Percentiles rank a stretch among this genome's conserved stretches.
These are phyloP conservation scores for Solidago caesia DNA, from an alignment of 129 eudicot species.

Conservation along the genomic window DNA sequence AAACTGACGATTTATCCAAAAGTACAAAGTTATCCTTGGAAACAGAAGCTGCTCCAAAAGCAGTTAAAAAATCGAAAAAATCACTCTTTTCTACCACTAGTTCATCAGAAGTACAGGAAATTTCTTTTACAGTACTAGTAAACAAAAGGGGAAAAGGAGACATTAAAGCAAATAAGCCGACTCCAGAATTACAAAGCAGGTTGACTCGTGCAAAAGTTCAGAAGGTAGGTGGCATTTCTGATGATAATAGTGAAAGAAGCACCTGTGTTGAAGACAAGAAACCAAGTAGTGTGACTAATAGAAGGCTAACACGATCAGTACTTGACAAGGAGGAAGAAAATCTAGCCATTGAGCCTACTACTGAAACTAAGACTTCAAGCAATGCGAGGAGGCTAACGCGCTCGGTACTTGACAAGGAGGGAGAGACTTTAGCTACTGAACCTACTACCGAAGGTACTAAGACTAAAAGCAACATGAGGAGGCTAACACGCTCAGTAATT, in stretches of 20 bases:
- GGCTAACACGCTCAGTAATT: constrained; percentile 49
- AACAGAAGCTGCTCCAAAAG: constrained; percentile 28
- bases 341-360: constrained; percentile 4
- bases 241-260: constrained; percentile 22
- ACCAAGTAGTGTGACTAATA: constrained; percentile 19
- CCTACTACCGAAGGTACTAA: constrained; percentile 2
- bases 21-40: constrained; percentile 9
- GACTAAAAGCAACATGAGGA: constrained; percentile 24
- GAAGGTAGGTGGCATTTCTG: constrained; percentile 27
- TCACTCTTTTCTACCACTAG: constrained; percentile 35
- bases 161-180: constrained; percentile 24
- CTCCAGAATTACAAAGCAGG: constrained; percentile 30
- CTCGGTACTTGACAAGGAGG: constrained; percentile 34
- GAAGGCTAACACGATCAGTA: constrained; percentile 52
- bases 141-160: constrained; percentile 1
- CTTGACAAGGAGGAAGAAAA: constrained; percentile 23
- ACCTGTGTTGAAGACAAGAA: constrained; percentile 18
- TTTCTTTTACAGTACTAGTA: constrained; percentile 4
- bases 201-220: constrained; percentile 38
- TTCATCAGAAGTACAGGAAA: constrained; percentile 10
- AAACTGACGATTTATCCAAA: constrained; percentile 14
- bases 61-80: constrained; percentile 32
- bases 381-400: constrained; percentile 44
- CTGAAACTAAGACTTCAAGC: constrained; percentile 17
- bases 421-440: constrained; percentile 11